Evolutionary conservation across 2,329 filamentous ascomycete species (phyloP).

Genomic region (Cladophialophora bantiana): DNA sequence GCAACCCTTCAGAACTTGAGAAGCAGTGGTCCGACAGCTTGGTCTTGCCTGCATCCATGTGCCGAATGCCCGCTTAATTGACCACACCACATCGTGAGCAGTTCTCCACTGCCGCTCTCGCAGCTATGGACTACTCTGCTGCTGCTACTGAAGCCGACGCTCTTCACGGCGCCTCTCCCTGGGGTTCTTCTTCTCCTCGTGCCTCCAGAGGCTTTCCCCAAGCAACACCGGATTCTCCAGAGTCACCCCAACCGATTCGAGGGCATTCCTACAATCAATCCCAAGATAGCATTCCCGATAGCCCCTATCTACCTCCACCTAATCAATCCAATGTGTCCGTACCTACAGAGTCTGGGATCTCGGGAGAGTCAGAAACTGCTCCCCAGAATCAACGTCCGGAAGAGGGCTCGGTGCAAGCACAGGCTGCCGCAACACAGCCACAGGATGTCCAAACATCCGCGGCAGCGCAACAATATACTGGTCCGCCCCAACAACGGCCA

Average conservation of each 20-base stretch:
- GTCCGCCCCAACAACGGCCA: constrained; percentile 42
- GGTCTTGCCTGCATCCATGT: constrained; percentile 8
- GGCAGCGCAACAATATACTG: constrained; percentile 45
- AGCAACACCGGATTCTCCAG: constrained; percentile 47
- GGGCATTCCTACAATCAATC: constrained; percentile 38
- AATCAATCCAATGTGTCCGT: constrained; percentile 29
- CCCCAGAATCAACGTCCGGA: constrained; percentile 14
- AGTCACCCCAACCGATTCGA: constrained; percentile 51
- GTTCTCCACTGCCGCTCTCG: constrained; percentile 19
- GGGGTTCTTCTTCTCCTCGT: constrained; percentile 66
- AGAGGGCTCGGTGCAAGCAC: constrained; percentile 16
- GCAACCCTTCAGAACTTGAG: neutral
- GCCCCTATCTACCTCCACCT: constrained; percentile 44
- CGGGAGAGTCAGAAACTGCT: constrained; percentile 41
- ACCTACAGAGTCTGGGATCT: constrained; percentile 43
- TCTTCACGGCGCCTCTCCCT: constrained; percentile 66
- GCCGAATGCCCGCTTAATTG: constrained; percentile 20
- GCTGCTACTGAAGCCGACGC: constrained; percentile 65
- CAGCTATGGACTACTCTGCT: constrained; percentile 70
- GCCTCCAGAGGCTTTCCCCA: constrained; percentile 52
- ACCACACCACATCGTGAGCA: constrained; percentile 9
- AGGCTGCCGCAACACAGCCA: constrained; percentile 30
- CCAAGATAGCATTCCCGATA: constrained; percentile 39
- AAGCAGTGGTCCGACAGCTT: neutral
- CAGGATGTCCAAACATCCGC: constrained; percentile 33